Evolutionary conservation across 768 basidiomycete genomes (phyloP), one percentile per base, ranked within the genome.

Genomic region (Imleria badia): DNA sequence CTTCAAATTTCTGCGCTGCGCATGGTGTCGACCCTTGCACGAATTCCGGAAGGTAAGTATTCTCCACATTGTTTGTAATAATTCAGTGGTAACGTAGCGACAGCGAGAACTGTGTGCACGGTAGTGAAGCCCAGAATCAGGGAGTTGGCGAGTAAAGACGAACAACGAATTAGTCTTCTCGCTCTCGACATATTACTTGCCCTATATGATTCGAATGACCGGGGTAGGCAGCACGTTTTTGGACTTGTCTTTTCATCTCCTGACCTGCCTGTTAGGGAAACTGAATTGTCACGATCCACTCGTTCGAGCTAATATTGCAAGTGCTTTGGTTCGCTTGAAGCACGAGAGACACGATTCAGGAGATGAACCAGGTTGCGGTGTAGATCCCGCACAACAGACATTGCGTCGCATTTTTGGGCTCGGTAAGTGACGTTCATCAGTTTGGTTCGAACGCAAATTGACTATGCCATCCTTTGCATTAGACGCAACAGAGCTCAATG

Each of bases 271-370:
- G 40, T n/a, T 13, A 66, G 66, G n/a, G 0, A 48, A 42, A 45
- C 17, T 65, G 3, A 31, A 60, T 33, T 20, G 59, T 33, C 45
- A 26, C 17, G n/a, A 59, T 31, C 5, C 56, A 6, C 20, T 11
- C 10, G 33, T 65, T 34, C 54, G 59, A 40, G 50, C 61, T 12
- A 67, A 66, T 48, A 43, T 66, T 5, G 63, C 59, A 5, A 29
- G 51, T 7, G 55, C 48, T 10, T 55, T 68, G 33, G 51, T 50
- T 17, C 52, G 39, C 44, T 41, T 58, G 34, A 54, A 22, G 10
- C 30, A 42, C 20, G 17, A 47, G 0, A 14, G 33, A 17, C 39
- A 5, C 5, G 20, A 40, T 38, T 31, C 52, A 29, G 8, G 26
- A 0, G 26, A 51, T 29, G 22, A 5, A 26, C 12, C 40, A n/a